These are phyloP conservation scores for Sparassis latifolia DNA, from an alignment of 1,284 basidiomycete genomes.

Conservation along the genomic window DNA sequence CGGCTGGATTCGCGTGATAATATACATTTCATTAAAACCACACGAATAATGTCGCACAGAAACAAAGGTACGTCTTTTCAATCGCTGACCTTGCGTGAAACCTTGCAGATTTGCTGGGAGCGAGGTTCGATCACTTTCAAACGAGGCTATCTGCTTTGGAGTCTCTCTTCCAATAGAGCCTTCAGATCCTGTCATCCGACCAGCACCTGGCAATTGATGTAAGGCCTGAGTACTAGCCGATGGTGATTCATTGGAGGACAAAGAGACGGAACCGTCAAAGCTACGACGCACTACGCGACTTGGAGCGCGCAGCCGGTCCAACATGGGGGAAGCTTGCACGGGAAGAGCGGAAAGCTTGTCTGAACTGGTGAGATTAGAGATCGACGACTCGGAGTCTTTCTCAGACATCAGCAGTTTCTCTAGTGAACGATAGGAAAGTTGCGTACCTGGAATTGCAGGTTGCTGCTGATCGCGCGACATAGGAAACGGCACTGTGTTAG, in stretches of 20 bases:
- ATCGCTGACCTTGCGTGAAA: conserved; percentile 22
- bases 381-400: conserved; percentile 23
- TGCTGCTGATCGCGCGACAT: conserved; percentile 1
- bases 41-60: no score
- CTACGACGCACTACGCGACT: conserved; percentile 17
- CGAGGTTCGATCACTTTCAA: conserved; percentile 33
- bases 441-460: conserved; percentile 3
- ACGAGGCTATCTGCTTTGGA: conserved; percentile 31
- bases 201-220: conserved; percentile 11
- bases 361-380: conserved; percentile 29
- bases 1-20: no score
- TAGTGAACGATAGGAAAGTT: background rate
- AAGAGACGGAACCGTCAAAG: conserved; percentile 23
- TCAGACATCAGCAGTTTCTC: background rate
- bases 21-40: no score
- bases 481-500: conserved; percentile 8
- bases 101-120: conserved; percentile 25
- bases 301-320: conserved; percentile 19
- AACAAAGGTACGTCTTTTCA: background rate
- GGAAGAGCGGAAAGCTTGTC: conserved; percentile 37
- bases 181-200: conserved; percentile 24
- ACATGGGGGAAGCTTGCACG: conserved; percentile 21
- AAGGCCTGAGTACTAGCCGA: conserved; percentile 12
- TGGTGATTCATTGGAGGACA: conserved; percentile 21
- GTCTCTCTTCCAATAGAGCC: conserved; percentile 23